Evolutionary conservation across 306 rosid species (phyloP).

Genomic region (Begonia peltatifolia): DNA sequence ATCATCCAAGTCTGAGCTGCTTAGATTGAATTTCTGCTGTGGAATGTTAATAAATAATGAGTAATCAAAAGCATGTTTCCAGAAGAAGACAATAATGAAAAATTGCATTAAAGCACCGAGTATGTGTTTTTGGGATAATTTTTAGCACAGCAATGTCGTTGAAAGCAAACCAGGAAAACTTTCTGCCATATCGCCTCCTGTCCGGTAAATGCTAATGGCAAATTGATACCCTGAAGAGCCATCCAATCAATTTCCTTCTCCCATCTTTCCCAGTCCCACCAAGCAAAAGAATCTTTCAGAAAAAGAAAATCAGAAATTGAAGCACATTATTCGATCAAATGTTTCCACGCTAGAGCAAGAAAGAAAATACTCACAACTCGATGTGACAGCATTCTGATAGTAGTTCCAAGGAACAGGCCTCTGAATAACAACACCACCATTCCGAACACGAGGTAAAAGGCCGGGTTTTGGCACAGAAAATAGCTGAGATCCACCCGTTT

Average conservation of each 20-base stretch:
- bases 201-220: conserved; percentile 89
- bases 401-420: conserved; percentile 87
- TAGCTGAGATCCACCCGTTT: conserved; percentile 77
- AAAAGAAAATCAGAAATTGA: neutral
- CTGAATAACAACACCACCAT: conserved; percentile 43
- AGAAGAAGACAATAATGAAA: conserved; percentile 8
- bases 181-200: conserved; percentile 93
- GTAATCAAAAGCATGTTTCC: too few species aligned
- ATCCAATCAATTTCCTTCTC: conserved; percentile 97
- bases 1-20: conserved; percentile 32
- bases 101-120: conserved; percentile 61
- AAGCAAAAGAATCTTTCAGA: conserved; percentile 56
- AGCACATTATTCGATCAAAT: too few species aligned
- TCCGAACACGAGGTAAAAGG: conserved; percentile 52
- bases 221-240: conserved; percentile 95
- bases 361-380: conserved; percentile 58
- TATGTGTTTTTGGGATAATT: neutral
- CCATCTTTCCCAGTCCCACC: conserved; percentile 99
- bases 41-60: too few species aligned
- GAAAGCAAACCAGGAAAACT: conserved; percentile 53
- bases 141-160: neutral
- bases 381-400: conserved; percentile 94
- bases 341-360: too few species aligned
- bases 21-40: too few species aligned
- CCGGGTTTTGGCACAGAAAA: conserved; percentile 71